These are phyloP conservation scores for Fusarium longipes DNA, from an alignment of 2,329 filamentous ascomycete species.

Conservation along the genomic window DNA sequence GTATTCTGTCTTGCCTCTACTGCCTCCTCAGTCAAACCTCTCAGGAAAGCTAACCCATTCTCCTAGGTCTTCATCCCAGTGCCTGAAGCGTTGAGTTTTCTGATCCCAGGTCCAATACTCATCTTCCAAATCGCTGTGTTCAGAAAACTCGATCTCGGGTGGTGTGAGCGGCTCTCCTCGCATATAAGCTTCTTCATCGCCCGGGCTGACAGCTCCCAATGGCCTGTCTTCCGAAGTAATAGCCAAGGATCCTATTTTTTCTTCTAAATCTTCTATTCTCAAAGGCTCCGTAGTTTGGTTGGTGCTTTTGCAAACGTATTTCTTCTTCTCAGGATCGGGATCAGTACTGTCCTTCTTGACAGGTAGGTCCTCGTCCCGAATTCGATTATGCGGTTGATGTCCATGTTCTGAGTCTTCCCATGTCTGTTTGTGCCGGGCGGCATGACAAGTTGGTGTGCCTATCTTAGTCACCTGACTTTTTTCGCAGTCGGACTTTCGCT, in stretches of 20 bases:
- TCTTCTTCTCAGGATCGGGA: background rate
- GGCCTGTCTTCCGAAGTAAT: background rate
- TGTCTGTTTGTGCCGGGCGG: background rate
- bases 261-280: conserved; percentile 9
- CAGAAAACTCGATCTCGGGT: conserved; percentile 36
- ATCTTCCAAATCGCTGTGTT: conserved; percentile 34
- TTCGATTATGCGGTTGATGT: background rate
- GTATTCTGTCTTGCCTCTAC: background rate
- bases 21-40: conserved; percentile 37
- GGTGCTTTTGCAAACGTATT: conserved; percentile 19
- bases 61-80: conserved; percentile 40
- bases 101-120: conserved; percentile 43
- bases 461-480: conserved; percentile 20
- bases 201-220: background rate
- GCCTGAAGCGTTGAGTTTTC: conserved; percentile 28
- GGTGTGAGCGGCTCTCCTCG: conserved; percentile 32
- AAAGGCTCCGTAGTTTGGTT: background rate
- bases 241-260: conserved; percentile 9
- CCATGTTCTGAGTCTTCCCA: background rate
- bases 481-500: conserved; percentile 2
- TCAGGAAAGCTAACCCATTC: conserved; percentile 43
- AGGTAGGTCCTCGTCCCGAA: background rate
- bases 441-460: background rate
- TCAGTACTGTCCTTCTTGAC: background rate
- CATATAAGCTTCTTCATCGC: conserved; percentile 31